Evolutionary conservation across 306 rosid species (phyloP), one percentile per base, ranked within the genome.

Genomic region (Cucumis melo): DNA sequence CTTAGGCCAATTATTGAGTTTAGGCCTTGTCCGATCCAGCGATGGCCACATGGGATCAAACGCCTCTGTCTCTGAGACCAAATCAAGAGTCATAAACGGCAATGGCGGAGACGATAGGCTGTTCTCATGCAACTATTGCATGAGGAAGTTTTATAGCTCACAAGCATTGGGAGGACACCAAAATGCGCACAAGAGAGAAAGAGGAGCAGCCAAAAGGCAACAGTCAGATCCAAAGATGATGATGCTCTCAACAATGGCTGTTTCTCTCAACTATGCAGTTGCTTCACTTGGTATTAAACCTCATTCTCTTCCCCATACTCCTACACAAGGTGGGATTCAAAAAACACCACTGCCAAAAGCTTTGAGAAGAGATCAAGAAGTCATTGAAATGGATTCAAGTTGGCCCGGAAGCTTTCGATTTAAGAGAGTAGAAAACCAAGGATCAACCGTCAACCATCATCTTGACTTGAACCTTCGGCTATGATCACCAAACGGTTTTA

Each of bases 1-100:
- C 36, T 16, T 86, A 17, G 90, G 96, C 55, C 85, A 89, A 54
- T 92, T 90, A 91, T 67, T 92, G 80, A 89, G 93, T 82, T 82
- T 92, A 75, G 78, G 96, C 56, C 83, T 84, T 80, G 82, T 78
- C 71, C 67, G 76, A 54, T 50, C 13, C 20, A 20, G 29, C 27
- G 12, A 3, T 1, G 58, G 82, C 21, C 36, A 12, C 71, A 74
- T 16, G 44, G 21, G 78, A 4, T 42, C 64, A 3, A 63, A 55
- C 39, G 78, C 24, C 73, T 16, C n/a, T 12, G 1, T 36, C 8
- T 39, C 12, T n/a, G 55, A 42, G 36, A 67, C 55, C 11, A 67
- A 42, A 21, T 16, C 55, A 4, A 42, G 13, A 5, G 11, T 21
- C 12, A 55, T n/a, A 2, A 34, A 19, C 0, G 14, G 21, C 1